These are phyloP conservation scores for Sextonia rubra DNA, from an alignment of 164 flowering plant species.

Conservation along the genomic window DNA sequence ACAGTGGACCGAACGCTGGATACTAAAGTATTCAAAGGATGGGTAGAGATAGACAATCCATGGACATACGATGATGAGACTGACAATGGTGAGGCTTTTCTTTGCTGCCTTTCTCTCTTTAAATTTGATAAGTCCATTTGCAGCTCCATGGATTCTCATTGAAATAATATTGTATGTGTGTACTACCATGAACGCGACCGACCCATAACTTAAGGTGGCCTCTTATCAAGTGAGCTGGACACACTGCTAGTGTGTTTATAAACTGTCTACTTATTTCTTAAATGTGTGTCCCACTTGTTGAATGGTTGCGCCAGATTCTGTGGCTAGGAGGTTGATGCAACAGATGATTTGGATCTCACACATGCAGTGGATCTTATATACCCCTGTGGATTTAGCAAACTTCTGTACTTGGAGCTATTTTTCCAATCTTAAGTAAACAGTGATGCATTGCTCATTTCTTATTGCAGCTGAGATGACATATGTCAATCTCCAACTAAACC, in stretches of 20 bases:
- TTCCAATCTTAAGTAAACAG: not conserved
- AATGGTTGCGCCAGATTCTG: not conserved
- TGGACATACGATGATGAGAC: conserved; percentile 99
- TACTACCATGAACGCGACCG: not conserved
- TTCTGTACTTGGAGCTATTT: not conserved
- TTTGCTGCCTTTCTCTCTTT: not conserved
- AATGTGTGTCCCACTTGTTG: not conserved
- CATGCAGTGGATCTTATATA: not conserved
- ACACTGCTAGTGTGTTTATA: not conserved
- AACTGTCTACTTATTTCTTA: not conserved
- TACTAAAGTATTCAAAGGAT: conserved; percentile 79
- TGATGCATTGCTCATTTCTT: conserved; percentile 3
- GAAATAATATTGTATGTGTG: too few relatives aligned
- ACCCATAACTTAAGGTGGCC: not conserved
- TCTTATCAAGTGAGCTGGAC: not conserved
- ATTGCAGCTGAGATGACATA: conserved; percentile 89
- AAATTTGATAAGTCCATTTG: not conserved
- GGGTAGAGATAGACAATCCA: conserved; percentile 88
- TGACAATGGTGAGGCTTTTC: conserved; percentile 57
- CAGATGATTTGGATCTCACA: not conserved
- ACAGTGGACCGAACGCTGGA: conserved; percentile 91
- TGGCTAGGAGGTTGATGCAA: not conserved
- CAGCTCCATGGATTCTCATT: not conserved
- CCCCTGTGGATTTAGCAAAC: not conserved
- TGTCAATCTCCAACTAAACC: conserved; percentile 87